phyloP scores from a whole-genome alignment of 345 rosid species.

The Draba incana region DNA sequence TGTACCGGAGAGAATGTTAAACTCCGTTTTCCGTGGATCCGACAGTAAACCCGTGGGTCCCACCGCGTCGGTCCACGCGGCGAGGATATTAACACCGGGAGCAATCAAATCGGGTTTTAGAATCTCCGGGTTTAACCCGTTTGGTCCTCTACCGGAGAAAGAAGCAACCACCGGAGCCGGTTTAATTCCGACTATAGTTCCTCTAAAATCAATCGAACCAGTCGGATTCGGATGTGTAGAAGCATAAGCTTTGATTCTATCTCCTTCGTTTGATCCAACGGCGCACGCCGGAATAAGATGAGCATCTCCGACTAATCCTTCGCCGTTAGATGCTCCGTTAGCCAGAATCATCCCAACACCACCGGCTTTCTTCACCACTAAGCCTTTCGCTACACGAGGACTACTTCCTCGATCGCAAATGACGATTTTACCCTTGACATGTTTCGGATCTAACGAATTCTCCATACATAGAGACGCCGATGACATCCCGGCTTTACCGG shows the following conservation, averaged over 20 bases:
- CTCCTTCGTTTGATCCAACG: constrained; percentile 70
- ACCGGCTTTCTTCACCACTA: constrained; percentile 83
- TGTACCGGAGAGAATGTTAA: constrained; percentile 81
- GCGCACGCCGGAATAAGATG: constrained; percentile 79
- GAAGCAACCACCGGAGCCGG: constrained; percentile 89
- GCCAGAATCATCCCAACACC: constrained; percentile 88
- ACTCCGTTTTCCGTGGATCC: constrained; percentile 66
- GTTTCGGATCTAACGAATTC: constrained; percentile 61
- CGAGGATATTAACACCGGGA: constrained; percentile 60
- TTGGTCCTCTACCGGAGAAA: constrained; percentile 77
- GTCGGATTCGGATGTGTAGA: constrained; percentile 44
- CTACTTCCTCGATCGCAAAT: constrained; percentile 83
- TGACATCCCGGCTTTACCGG: constrained; percentile 61
- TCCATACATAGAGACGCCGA: constrained; percentile 80
- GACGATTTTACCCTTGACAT: constrained; percentile 72
- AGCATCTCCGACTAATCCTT: constrained; percentile 83
- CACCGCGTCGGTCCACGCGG: constrained; percentile 78
- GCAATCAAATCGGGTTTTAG: constrained; percentile 86
- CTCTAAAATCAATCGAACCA: constrained; percentile 70
- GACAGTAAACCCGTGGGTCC: constrained; percentile 77
- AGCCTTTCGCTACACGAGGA: constrained; percentile 74
- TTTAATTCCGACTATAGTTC: constrained; percentile 72
- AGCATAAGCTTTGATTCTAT: constrained; percentile 60
- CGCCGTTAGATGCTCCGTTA: constrained; percentile 77
- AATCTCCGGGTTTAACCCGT: constrained; percentile 71